Conservation (phyloP, 805 yeast species). For the Myxozyma neglecta region DNA sequence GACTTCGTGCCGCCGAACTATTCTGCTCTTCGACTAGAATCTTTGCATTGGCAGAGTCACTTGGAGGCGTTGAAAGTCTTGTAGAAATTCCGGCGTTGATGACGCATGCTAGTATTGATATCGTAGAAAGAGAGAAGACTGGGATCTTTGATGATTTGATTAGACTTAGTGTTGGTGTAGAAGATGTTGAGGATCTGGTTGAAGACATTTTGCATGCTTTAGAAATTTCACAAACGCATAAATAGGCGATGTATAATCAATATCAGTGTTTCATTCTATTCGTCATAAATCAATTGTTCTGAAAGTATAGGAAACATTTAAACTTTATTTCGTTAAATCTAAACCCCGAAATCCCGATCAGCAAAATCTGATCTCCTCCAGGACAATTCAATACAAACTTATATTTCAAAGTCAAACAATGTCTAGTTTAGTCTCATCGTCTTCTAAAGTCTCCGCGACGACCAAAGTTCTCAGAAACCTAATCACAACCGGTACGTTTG, state of each 20-base stretch:
- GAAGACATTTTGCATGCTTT: slow-evolving; percentile 72
- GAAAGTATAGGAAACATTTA: no score
- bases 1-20: slow-evolving; percentile 69
- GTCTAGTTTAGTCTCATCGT: neutral
- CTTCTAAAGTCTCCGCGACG: slow-evolving; percentile 3
- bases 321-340: no score
- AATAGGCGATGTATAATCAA: neutral
- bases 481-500: slow-evolving; percentile 15
- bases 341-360: no score
- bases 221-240: slow-evolving; percentile 30
- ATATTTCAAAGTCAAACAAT: neutral
- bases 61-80: slow-evolving; percentile 86
- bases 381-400: no score
- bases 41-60: slow-evolving; percentile 84
- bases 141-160: slow-evolving; percentile 82
- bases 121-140: slow-evolving; percentile 65
- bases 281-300: no score
- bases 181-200: slow-evolving; percentile 74
- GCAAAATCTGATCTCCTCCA: no score
- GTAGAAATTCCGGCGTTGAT: slow-evolving; percentile 86
- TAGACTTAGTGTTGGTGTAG: slow-evolving; percentile 84
- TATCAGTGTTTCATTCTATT: neutral
- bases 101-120: slow-evolving; percentile 91
- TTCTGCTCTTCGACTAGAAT: slow-evolving; percentile 73
- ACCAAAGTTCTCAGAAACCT: slow-evolving; percentile 14